Evolutionary conservation across 2,329 filamentous ascomycete genomes (phyloP).

Genomic region (Passalora sequoiae): DNA sequence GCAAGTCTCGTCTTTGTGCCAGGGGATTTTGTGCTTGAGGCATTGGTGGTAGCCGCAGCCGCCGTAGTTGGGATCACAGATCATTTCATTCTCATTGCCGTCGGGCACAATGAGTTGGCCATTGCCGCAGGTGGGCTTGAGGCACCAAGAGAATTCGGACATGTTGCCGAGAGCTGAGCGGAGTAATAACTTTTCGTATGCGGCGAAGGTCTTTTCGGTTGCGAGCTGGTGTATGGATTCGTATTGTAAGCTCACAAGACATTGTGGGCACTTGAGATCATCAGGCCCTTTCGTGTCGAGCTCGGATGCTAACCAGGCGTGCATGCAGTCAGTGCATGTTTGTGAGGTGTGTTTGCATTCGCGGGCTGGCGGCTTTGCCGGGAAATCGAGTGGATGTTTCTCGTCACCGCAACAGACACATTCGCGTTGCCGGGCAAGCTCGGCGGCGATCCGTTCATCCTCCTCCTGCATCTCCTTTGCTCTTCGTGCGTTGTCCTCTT

Average conservation of each 20-base stretch:
- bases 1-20: constrained; percentile 41
- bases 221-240: constrained; percentile 46
- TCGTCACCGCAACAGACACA: constrained; percentile 37
- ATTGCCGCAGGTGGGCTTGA: constrained; percentile 44
- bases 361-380: constrained; percentile 30
- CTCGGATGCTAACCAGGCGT: constrained; percentile 37
- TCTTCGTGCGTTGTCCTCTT: constrained; percentile 7
- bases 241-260: constrained; percentile 41
- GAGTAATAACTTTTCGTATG: constrained; percentile 45
- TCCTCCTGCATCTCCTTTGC: constrained; percentile 10
- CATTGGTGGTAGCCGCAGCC: constrained; percentile 37
- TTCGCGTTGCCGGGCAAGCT: constrained; percentile 19
- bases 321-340: constrained; percentile 38
- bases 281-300: constrained; percentile 40
- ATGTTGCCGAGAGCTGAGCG: constrained; percentile 42
- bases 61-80: constrained; percentile 25
- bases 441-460: constrained; percentile 15
- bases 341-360: constrained; percentile 33
- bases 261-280: constrained; percentile 51
- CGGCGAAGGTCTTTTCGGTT: constrained; percentile 40
- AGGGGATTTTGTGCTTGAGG: constrained; percentile 31
- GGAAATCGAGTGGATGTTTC: constrained; percentile 32
- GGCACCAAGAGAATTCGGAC: constrained; percentile 51
- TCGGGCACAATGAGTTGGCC: constrained; percentile 47
- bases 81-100: constrained; percentile 40